These are phyloP conservation scores for Acacia confusa DNA, from an alignment of 306 rosid species.

Conservation along the genomic window DNA sequence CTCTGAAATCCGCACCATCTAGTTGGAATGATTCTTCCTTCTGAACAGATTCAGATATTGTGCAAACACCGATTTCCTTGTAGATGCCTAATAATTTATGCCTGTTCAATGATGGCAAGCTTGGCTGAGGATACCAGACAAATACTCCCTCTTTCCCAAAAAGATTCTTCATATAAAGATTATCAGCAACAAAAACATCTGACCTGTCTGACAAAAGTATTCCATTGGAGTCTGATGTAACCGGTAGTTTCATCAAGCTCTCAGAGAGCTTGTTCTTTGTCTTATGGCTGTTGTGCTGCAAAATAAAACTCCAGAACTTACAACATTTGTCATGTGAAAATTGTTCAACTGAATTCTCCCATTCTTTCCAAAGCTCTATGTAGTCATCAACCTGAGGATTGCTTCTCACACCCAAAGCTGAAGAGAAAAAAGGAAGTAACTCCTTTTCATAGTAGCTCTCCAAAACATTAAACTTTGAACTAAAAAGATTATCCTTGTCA, in stretches of 20 bases:
- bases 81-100: conserved; percentile 46
- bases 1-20: conserved; percentile 21
- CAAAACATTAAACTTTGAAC: conserved; percentile 45
- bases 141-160: conserved; percentile 52
- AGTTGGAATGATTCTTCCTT: conserved; percentile 38
- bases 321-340: conserved; percentile 50
- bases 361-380: conserved; percentile 58
- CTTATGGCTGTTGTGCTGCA: conserved; percentile 34
- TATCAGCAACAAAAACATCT: conserved; percentile 51
- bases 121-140: conserved; percentile 69
- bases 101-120: conserved; percentile 38
- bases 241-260: conserved; percentile 58
- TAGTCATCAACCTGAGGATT: conserved; percentile 58
- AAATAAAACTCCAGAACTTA: conserved; percentile 63
- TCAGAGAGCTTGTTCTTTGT: conserved; percentile 37
- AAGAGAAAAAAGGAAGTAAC: conserved; percentile 46
- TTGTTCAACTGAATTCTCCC: conserved; percentile 50
- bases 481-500: conserved; percentile 58
- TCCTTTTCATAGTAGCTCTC: conserved; percentile 37
- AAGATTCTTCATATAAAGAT: conserved; percentile 61
- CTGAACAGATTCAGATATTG: conserved; percentile 54
- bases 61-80: conserved; percentile 53
- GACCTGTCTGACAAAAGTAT: conserved; percentile 45
- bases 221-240: conserved; percentile 31
- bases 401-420: conserved; percentile 41